Conservation (phyloP, 495 filamentous ascomycete genomes). For the Tuber indicum region DNA sequence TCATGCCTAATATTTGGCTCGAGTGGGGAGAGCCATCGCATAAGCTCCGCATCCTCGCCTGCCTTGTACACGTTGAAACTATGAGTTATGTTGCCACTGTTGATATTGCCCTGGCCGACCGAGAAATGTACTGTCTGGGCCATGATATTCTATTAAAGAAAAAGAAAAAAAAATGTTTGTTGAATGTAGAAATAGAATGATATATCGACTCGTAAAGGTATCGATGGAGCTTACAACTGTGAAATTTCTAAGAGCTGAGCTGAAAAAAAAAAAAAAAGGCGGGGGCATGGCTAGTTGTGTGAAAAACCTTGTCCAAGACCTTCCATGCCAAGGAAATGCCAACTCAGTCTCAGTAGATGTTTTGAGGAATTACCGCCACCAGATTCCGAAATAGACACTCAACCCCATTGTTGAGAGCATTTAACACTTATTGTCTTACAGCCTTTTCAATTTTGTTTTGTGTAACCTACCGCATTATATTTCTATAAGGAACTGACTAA, state of each 20-base stretch:
- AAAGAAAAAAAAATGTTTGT: background rate
- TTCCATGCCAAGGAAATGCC: background rate
- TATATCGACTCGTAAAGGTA: background rate
- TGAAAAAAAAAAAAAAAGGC: background rate
- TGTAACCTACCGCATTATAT: too few species aligned
- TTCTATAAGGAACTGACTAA: too few species aligned
- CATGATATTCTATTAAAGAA: background rate
- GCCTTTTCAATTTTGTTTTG: too few species aligned
- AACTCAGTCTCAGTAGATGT: background rate
- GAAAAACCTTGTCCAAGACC: background rate
- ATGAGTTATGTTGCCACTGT: background rate
- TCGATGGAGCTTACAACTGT: background rate
- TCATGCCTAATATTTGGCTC: background rate
- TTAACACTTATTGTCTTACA: too few species aligned
- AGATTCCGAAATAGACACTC: too few species aligned
- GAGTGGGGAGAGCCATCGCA: background rate
- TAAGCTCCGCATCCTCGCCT: background rate
- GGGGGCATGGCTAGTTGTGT: background rate
- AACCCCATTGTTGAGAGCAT: too few species aligned
- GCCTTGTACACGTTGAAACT: background rate
- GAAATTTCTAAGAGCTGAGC: background rate
- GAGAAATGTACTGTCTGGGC: background rate
- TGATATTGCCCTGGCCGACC: background rate
- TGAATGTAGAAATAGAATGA: background rate
- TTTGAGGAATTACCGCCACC: too few species aligned